phyloP scores from a whole-genome alignment of 1,139 yeast species.

The Diutina scorzettiae region DNA sequence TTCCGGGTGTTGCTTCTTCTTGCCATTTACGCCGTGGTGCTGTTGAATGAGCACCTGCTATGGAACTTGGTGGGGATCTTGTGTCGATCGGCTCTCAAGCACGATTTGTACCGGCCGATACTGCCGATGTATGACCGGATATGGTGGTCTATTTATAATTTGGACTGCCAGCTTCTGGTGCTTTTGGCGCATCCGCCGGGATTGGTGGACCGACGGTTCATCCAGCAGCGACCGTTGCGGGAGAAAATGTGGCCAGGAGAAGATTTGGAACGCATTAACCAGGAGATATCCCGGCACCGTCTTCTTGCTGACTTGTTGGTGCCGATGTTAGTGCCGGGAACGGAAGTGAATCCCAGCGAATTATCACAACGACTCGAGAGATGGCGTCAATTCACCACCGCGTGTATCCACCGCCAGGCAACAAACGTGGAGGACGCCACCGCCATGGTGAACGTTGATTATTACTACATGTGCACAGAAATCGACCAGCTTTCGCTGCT shows the following conservation, averaged over 20 bases:
- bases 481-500: constrained; percentile 28
- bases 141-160: constrained; percentile 28
- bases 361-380: constrained; percentile 19
- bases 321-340: constrained; percentile 8
- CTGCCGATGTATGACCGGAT: constrained; percentile 15
- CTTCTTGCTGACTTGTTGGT: constrained; percentile 10
- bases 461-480: constrained; percentile 28
- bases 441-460: constrained; percentile 24
- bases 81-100: constrained; percentile 15
- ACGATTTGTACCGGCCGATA: constrained; percentile 8
- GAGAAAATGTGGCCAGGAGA: constrained; percentile 10
- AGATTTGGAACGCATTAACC: constrained; percentile 10
- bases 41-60: constrained; percentile 17
- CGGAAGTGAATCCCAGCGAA: constrained; percentile 11
- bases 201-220: constrained; percentile 16
- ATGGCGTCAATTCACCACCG: constrained; percentile 25
- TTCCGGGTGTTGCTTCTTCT: constrained; percentile 18
- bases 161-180: constrained; percentile 29
- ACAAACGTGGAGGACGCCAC: constrained; percentile 22
- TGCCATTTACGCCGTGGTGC: constrained; percentile 20
- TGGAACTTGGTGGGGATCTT: constrained; percentile 29
- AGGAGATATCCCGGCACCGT: constrained; percentile 14
- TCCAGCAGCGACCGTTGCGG: constrained; percentile 10
- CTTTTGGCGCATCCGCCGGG: constrained; percentile 24
- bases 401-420: constrained; percentile 18